Percentiles rank a stretch among this genome's conserved stretches.
Evolutionary conservation across 78 protist genomes (phyloP).

Genomic region (Trichosphaerium sp.): DNA sequence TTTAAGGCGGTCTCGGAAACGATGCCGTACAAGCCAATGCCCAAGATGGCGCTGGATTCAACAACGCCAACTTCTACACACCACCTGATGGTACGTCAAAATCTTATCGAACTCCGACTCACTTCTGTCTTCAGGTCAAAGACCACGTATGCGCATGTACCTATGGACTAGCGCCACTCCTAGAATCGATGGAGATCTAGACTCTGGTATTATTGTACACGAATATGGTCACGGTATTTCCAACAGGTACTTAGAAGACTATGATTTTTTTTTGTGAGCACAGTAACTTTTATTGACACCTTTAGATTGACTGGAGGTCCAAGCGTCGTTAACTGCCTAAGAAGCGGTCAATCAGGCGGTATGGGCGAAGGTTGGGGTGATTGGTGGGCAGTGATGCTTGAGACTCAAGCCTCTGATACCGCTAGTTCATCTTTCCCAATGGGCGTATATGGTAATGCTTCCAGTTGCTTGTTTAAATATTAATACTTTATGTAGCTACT

Average conservation of each 20-base stretch:
- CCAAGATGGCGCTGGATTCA: conserved; percentile 1
- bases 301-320: conserved; percentile 7
- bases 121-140: conserved; percentile 2
- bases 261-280: no score
- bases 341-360: not conserved
- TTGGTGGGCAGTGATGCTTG: not conserved
- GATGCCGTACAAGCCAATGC: conserved; percentile 21
- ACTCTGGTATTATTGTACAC: not conserved
- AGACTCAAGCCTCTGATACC: not conserved
- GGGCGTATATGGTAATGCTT: not conserved
- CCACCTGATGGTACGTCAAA: no score
- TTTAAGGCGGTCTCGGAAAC: not conserved
- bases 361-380: conserved; percentile 4
- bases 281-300: no score
- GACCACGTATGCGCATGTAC: conserved; percentile 15
- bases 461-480: not conserved
- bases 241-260: no score
- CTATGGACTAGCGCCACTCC: not conserved
- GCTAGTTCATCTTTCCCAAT: not conserved
- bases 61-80: not conserved
- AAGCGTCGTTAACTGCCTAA: not conserved
- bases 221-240: conserved; percentile 7
- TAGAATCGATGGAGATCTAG: not conserved
- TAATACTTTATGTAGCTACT: not conserved
- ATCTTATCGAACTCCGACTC: no score